These are phyloP conservation scores for Brassica incana DNA, from an alignment of 345 rosid genomes.

Conservation along the genomic window DNA sequence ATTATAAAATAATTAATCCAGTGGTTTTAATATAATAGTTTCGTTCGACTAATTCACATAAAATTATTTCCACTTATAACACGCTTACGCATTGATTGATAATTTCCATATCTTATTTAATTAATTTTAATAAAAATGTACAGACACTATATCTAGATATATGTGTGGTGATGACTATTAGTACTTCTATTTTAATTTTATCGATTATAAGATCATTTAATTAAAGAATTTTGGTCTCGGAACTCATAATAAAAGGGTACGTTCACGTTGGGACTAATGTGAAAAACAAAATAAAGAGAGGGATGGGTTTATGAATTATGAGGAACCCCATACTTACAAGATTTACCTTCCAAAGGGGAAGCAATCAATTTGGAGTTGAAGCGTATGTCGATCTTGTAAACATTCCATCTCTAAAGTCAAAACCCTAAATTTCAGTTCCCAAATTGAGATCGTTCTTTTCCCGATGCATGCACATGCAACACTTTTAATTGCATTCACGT, in stretches of 20 bases:
- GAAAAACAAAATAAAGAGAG: conserved; percentile 27
- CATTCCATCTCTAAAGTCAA: conserved; percentile 40
- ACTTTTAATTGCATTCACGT: conserved; percentile 31
- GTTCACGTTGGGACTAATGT: conserved; percentile 35
- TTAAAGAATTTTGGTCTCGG: conserved; percentile 18
- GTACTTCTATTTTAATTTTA: background rate
- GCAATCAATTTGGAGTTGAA: conserved; percentile 33
- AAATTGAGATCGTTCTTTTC: conserved; percentile 27
- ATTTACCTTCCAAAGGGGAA: conserved; percentile 33
- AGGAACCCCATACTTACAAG: conserved; percentile 37
- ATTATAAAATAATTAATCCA: background rate
- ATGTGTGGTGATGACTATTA: conserved; percentile 8
- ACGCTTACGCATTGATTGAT: background rate
- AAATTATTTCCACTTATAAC: conserved; percentile 7
- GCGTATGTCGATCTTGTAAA: conserved; percentile 30
- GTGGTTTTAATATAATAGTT: background rate
- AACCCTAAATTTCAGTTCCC: conserved; percentile 44
- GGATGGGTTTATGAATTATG: conserved; percentile 36
- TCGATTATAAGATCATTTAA: background rate
- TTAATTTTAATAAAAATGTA: background rate
- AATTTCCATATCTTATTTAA: background rate
- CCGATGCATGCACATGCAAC: conserved; percentile 41
- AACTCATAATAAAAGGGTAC: conserved; percentile 32
- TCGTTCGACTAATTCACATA: background rate
- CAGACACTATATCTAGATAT: background rate